phyloP scores from a whole-genome alignment of 768 basidiomycete species.

The Xerocomus potaroensis region DNA sequence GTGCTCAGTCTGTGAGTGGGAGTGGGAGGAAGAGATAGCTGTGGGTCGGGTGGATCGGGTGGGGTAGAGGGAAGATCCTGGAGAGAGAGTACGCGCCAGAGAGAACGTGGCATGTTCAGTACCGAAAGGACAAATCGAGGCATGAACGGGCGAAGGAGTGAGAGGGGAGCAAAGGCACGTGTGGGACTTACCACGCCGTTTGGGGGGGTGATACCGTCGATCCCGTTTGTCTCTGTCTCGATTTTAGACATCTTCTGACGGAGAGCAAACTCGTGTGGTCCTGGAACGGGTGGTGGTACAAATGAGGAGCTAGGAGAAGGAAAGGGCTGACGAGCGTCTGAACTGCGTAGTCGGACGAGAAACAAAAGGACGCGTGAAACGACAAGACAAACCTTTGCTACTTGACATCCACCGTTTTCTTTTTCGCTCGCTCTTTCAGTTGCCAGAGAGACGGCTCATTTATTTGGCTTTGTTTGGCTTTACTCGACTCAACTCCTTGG shows the following conservation, averaged over 20 bases:
- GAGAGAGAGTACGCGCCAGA: conserved; percentile 24
- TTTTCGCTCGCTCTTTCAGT: neutral
- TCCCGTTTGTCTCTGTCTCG: neutral
- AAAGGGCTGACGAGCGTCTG: neutral
- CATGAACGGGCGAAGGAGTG: conserved; percentile 23
- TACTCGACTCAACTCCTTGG: neutral
- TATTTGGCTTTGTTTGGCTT: neutral
- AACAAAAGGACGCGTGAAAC: neutral
- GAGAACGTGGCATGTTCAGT: conserved; percentile 27
- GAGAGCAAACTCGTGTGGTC: neutral
- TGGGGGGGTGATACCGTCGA: neutral
- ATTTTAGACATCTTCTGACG: conserved; percentile 15
- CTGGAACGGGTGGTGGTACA: neutral
- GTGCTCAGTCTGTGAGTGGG: neutral
- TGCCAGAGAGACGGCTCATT: conserved; percentile 12
- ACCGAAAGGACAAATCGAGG: conserved; percentile 24
- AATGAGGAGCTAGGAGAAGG: neutral
- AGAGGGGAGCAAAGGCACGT: conserved; percentile 8
- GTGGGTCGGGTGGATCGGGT: neutral
- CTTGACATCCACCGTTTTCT: neutral
- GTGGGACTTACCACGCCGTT: conserved; percentile 16
- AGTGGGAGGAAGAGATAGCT: neutral
- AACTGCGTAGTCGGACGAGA: neutral
- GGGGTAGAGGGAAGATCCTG: conserved; percentile 22
- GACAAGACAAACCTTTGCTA: neutral